Conservation (phyloP, 2,329 filamentous ascomycete species). For the Biscogniauxia marginata region DNA sequence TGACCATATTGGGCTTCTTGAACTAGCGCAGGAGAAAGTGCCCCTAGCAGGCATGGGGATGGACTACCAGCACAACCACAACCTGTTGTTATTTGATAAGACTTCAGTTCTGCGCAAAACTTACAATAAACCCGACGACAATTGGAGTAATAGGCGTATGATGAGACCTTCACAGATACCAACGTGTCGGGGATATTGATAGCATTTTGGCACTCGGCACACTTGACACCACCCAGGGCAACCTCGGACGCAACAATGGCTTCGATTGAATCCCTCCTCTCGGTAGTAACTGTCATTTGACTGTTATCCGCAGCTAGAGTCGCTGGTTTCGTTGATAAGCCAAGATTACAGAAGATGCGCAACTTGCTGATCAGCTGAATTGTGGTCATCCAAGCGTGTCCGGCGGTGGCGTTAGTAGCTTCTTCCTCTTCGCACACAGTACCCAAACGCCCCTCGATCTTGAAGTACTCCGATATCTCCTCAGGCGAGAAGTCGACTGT, state of each 20-base stretch:
- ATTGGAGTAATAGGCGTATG: constrained; percentile 2
- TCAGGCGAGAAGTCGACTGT: background rate
- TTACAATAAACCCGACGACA: too few relatives aligned
- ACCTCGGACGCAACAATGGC: background rate
- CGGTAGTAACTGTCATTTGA: background rate
- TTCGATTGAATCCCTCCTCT: background rate
- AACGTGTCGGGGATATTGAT: background rate
- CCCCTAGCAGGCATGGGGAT: too few relatives aligned
- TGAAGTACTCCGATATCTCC: constrained; percentile 3
- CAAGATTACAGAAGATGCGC: constrained; percentile 1
- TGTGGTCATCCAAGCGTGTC: background rate
- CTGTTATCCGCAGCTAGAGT: background rate
- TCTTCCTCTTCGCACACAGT: too few relatives aligned
- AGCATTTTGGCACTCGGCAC: constrained; percentile 1
- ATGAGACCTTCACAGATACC: background rate
- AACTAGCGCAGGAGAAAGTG: too few relatives aligned
- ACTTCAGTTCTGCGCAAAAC: too few relatives aligned
- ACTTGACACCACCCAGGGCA: background rate
- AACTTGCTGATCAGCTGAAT: constrained; percentile 7
- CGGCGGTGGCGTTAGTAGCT: background rate
- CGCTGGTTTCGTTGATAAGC: background rate
- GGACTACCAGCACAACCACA: too few relatives aligned
- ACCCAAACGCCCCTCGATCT: too few relatives aligned
- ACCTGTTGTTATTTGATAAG: too few relatives aligned
- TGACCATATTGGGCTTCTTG: too few relatives aligned